Percentiles rank a stretch among this genome's conserved stretches.
Conservation (phyloP, 768 basidiomycete species). For the Hygrocybe coccinea region DNA sequence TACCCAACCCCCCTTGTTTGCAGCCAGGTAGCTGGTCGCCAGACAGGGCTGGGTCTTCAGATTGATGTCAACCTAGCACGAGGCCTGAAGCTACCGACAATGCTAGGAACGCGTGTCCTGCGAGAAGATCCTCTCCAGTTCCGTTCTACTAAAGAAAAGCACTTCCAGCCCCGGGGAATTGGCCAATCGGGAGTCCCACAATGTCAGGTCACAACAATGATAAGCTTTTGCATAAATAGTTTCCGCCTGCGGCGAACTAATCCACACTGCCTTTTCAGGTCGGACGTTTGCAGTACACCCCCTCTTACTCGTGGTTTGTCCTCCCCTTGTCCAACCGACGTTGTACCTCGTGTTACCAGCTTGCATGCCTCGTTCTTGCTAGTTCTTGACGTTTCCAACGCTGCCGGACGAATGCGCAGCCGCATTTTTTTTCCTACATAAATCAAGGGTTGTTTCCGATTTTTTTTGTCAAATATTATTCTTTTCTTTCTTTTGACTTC, state of each 20-base stretch:
- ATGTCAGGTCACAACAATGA: conserved; percentile 32
- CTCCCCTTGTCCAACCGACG: conserved; percentile 28
- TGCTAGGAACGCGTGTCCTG: conserved; percentile 33
- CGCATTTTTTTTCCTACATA: conserved; percentile 38
- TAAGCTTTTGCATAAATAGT: conserved; percentile 29
- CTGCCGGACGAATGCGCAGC: background rate
- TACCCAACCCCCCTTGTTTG: no score
- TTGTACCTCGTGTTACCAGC: conserved; percentile 15
- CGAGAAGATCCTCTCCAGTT: conserved; percentile 18
- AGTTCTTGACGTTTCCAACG: conserved; percentile 40
- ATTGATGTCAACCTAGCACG: background rate
- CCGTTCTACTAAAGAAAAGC: conserved; percentile 16
- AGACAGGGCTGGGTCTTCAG: no score
- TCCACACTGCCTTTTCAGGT: background rate
- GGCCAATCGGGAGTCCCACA: conserved; percentile 17
- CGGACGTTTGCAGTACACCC: conserved; percentile 27
- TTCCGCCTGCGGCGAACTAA: background rate
- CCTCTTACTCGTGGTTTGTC: conserved; percentile 24
- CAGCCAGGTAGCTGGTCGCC: no score
- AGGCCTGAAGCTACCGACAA: conserved; percentile 37
- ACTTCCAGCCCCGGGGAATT: conserved; percentile 10
- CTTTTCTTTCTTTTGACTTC: conserved; percentile 39
- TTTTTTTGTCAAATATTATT: conserved; percentile 49
- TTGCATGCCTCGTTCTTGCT: conserved; percentile 7
- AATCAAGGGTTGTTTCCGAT: conserved; percentile 42